A percentile compares a stretch with the other conserved stretches of the same genome.
Conservation (phyloP, 2,329 filamentous ascomycete genomes). For the Trichoderma sp. region DNA sequence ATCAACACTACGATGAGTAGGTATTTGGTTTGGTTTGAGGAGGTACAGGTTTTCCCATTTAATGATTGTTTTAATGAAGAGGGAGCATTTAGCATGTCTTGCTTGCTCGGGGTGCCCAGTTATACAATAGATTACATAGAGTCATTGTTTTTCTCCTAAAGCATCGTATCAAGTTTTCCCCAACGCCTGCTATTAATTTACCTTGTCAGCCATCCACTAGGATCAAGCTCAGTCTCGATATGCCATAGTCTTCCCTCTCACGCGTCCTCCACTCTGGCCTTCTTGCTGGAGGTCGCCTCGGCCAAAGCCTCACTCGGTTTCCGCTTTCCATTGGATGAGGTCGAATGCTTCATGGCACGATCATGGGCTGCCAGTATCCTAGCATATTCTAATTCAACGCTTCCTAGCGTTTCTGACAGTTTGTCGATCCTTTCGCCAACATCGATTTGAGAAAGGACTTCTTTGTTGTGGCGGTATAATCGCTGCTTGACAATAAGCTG, state of each 20-base stretch:
- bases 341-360: conserved; percentile 33
- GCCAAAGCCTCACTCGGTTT: conserved; percentile 38
- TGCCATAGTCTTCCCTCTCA: conserved; percentile 19
- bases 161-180: not conserved
- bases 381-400: conserved; percentile 72
- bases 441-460: conserved; percentile 68
- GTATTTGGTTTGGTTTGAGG: not conserved
- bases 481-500: conserved; percentile 72
- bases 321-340: conserved; percentile 43
- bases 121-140: conserved; percentile 21
- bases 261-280: conserved; percentile 41
- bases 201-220: not conserved
- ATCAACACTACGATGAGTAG: conserved; percentile 7
- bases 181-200: conserved; percentile 9
- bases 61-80: not conserved
- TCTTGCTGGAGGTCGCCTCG: conserved; percentile 41
- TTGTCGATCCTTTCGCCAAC: conserved; percentile 66
- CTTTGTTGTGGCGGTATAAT: conserved; percentile 71
- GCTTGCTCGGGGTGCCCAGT: conserved; percentile 9
- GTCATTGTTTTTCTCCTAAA: conserved; percentile 11
- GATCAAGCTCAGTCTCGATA: not conserved
- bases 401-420: conserved; percentile 65
- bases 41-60: not conserved
- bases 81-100: conserved; percentile 5
- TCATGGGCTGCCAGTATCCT: conserved; percentile 55